Evolutionary conservation across 106 monocot species (phyloP), one percentile per base, ranked within the genome.

Genomic region (Dactylorhiza incarnata): DNA sequence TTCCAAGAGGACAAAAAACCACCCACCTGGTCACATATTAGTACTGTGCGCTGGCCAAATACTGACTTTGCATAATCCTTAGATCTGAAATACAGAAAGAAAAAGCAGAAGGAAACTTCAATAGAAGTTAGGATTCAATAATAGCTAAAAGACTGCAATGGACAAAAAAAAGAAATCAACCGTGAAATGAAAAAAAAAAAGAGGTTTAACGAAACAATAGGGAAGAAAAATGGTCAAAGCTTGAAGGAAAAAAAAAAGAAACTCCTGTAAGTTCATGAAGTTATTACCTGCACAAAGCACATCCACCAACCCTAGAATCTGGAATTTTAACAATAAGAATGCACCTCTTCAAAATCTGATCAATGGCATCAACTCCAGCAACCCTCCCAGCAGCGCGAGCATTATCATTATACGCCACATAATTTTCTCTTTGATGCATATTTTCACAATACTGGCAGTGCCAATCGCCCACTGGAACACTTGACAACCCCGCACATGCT

Each of bases 21-120:
- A n/a, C 71, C 74, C 79, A 92, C 95, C 77, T 95, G 95, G 63
- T 95, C 95, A 84, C 95, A 95, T n/a, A 95, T 79, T 53, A 95
- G 68, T 20, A 95, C 95, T 23, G 95, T 95, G 8, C 95, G 90
- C 62, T 70, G 78, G 78, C 85, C 86, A 82, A 95, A 95, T 77
- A 66, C 83, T 72, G 84, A 83, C 82, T 76, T 85, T 81, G 83
- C 82, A 65, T 88, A 95, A 72, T 92, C 95, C 56, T 92, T 87
- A 22, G 73, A 54, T 82, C 95, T 95, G 88, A 59, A 62, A 17
- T 55, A 82, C 49, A 73, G 43, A n/a, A 51, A 68, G 17, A 45
- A 53, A 3, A 3, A 45, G 45, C 19, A 16, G 44, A 22, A 70
- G 22, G 7, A 54, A 53, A 43, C 2, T 6, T 14, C 19, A 24